A percentile compares a stretch with the other conserved stretches of the same genome.
These are phyloP conservation scores for Trichosporon coremiiforme DNA, from an alignment of 1,284 basidiomycete species.

Conservation along the genomic window DNA sequence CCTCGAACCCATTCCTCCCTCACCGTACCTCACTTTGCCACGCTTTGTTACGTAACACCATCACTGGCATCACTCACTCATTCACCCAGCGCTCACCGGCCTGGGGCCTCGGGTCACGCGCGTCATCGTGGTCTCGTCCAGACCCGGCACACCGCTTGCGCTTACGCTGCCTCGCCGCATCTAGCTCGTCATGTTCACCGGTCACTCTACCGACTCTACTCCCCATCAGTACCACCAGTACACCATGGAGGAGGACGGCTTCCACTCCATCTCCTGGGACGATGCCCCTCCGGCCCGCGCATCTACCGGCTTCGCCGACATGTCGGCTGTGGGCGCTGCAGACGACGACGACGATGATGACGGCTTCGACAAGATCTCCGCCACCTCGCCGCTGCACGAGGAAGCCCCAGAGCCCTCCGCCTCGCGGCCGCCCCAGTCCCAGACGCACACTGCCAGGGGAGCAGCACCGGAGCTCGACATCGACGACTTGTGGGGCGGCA, in stretches of 20 bases:
- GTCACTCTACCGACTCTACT: background rate
- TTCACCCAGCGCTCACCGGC: background rate
- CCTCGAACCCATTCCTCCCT: background rate
- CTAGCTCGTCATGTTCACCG: background rate
- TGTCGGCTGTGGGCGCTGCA: slow-evolving; percentile 31
- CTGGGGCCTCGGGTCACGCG: slow-evolving; percentile 4
- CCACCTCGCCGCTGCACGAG: slow-evolving; percentile 27
- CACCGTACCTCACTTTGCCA: background rate
- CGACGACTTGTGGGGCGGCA: slow-evolving; percentile 70
- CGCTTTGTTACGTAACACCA: background rate
- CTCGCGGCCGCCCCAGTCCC: slow-evolving; percentile 9
- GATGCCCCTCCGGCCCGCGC: slow-evolving; percentile 42
- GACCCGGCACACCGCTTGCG: background rate
- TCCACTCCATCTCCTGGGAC: slow-evolving; percentile 55
- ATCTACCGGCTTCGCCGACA: slow-evolving; percentile 30
- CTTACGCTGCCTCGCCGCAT: background rate
- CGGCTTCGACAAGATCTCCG: slow-evolving; percentile 51
- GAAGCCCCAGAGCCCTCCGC: slow-evolving; percentile 25
- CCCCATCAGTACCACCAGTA: slow-evolving; percentile 23
- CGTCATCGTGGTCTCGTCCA: slow-evolving; percentile 13
- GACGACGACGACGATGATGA: slow-evolving; percentile 41
- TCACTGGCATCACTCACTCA: background rate
- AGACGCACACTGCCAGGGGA: background rate
- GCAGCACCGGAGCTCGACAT: slow-evolving; percentile 22
- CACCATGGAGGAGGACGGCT: slow-evolving; percentile 50